Conservation (phyloP, 768 basidiomycete genomes). For the Trametes cinnabarina region DNA sequence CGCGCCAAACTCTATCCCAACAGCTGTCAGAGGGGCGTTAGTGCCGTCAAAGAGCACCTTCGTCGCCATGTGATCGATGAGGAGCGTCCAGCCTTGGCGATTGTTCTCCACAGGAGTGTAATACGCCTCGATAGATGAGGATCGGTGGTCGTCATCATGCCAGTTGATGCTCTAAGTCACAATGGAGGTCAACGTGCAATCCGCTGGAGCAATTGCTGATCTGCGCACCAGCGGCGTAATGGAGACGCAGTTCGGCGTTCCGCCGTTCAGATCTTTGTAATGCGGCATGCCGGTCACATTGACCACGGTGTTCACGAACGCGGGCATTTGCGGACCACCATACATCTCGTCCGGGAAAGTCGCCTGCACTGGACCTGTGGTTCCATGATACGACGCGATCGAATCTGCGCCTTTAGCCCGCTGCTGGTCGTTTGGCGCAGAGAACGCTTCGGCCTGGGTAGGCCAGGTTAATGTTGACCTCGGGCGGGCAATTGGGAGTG, state of each 20-base stretch:
- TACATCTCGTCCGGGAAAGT: constrained; percentile 52
- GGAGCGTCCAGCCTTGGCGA: constrained; percentile 49
- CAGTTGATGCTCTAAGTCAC: constrained; percentile 36
- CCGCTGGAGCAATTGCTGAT: background rate
- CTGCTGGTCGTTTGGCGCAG: constrained; percentile 45
- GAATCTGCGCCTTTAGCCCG: constrained; percentile 43
- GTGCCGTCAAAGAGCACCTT: constrained; percentile 39
- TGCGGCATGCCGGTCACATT: constrained; percentile 48
- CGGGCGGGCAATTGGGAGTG: no score
- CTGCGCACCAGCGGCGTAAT: constrained; percentile 47
- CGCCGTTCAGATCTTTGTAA: constrained; percentile 52
- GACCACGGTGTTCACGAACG: constrained; percentile 50
- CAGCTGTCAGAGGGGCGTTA: constrained; percentile 38
- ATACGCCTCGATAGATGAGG: constrained; percentile 54
- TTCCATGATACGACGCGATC: constrained; percentile 49
- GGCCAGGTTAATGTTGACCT: background rate
- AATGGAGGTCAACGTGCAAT: background rate
- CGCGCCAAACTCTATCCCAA: constrained; percentile 47
- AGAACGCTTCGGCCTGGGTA: constrained; percentile 45
- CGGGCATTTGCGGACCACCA: constrained; percentile 33
- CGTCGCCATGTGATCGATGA: constrained; percentile 42
- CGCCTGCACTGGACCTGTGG: constrained; percentile 52
- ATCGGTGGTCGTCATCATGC: constrained; percentile 40
- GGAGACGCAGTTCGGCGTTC: constrained; percentile 53
- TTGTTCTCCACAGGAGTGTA: constrained; percentile 48